phyloP scores from a whole-genome alignment of 805 yeast genomes.

The Candida golubevii region DNA sequence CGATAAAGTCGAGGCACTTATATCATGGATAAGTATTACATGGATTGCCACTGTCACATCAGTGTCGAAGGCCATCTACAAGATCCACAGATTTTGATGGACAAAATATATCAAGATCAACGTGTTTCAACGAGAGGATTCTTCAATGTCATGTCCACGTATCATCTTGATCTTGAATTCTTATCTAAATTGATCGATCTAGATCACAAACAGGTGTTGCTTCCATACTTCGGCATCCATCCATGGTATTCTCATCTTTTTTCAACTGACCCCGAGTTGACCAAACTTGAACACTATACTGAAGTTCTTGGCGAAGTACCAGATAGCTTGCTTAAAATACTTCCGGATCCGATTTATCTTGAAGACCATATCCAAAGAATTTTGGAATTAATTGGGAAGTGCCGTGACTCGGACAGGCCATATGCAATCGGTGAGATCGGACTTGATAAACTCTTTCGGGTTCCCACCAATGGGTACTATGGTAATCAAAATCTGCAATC shows the following conservation, averaged over 20 bases:
- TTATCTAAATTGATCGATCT: constrained; percentile 19
- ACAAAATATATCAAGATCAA: constrained; percentile 3
- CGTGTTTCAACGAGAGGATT: constrained; percentile 3
- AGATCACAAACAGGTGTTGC: constrained; percentile 16
- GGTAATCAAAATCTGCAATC: constrained; percentile 29
- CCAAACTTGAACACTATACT: constrained; percentile 54
- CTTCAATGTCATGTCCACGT: constrained; percentile 38
- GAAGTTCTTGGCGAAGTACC: constrained; percentile 44
- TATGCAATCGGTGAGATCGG: constrained; percentile 86
- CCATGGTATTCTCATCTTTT: constrained; percentile 87
- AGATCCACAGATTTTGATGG: constrained; percentile 6
- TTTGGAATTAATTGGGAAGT: constrained; percentile 17
- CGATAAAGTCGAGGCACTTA: too few species aligned
- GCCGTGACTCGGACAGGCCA: constrained; percentile 4
- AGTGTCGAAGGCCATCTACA: constrained; percentile 12
- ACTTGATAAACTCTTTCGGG: constrained; percentile 67
- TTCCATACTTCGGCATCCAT: constrained; percentile 70
- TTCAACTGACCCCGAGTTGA: constrained; percentile 21
- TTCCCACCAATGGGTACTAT: constrained; percentile 58
- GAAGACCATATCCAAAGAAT: constrained; percentile 30
- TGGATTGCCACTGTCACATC: constrained; percentile 35
- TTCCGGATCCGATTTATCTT: constrained; percentile 62
- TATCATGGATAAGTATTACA: constrained; percentile 4
- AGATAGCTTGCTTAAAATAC: constrained; percentile 34
- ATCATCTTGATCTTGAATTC: constrained; percentile 29